These are phyloP conservation scores for Tuber indicum DNA, from an alignment of 495 filamentous ascomycete species.

Conservation along the genomic window DNA sequence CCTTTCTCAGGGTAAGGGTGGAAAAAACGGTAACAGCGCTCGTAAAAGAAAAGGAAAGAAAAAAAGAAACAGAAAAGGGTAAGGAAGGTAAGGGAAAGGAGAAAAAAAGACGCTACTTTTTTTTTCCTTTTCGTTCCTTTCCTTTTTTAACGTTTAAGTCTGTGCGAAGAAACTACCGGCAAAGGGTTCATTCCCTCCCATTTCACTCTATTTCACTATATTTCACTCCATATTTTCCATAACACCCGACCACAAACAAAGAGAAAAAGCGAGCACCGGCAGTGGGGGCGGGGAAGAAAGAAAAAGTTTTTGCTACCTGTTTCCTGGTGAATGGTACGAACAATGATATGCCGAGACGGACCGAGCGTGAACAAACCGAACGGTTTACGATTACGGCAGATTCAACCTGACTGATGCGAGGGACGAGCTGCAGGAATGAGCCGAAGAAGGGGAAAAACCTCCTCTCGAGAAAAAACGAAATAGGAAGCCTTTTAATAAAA, in stretches of 20 bases:
- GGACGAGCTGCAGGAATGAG: conserved; percentile 13
- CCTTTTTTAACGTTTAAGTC: background rate
- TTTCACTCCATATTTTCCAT: background rate
- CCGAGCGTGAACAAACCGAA: conserved; percentile 23
- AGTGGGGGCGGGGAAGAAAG: background rate
- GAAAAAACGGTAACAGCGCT: background rate
- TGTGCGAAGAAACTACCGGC: background rate
- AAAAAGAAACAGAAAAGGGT: background rate
- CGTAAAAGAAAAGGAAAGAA: background rate
- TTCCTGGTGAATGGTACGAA: background rate
- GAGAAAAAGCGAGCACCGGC: background rate
- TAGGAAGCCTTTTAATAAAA: background rate
- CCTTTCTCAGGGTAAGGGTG: background rate
- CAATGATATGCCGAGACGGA: conserved; percentile 27
- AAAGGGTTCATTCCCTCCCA: background rate
- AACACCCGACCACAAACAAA: background rate
- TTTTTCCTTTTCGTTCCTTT: background rate
- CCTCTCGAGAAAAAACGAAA: background rate
- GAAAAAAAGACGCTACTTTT: background rate
- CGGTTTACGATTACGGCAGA: conserved; percentile 13
- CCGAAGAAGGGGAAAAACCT: conserved; percentile 6
- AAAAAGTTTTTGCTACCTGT: background rate
- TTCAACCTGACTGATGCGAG: conserved; percentile 15
- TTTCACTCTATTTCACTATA: background rate
- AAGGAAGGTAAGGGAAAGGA: background rate